These are phyloP conservation scores for Solanum virginianum DNA, from an alignment of 257 asterid genomes.

Conservation along the genomic window DNA sequence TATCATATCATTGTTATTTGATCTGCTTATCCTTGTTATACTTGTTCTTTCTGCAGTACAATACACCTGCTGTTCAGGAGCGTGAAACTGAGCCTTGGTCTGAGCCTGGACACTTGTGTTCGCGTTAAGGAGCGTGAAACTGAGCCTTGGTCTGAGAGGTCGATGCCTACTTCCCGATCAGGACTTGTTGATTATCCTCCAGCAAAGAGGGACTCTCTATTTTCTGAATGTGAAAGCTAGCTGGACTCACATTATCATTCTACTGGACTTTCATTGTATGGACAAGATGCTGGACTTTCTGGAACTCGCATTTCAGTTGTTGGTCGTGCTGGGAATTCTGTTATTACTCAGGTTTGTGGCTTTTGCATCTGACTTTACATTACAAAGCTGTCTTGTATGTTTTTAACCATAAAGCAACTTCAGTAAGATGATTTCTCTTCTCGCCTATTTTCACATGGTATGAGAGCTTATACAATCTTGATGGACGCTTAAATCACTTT, in stretches of 20 bases:
- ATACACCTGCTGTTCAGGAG: slow-evolving; percentile 44
- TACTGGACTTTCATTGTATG: slow-evolving; percentile 44
- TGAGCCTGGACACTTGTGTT: no score
- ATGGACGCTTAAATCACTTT: not conserved
- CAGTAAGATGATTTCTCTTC: not conserved
- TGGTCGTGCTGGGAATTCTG: slow-evolving; percentile 43
- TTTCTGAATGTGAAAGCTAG: slow-evolving; percentile 48
- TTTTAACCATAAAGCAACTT: not conserved
- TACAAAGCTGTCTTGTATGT: not conserved
- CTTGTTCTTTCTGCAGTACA: slow-evolving; percentile 31
- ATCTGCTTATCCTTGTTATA: not conserved
- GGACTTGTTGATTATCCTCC: slow-evolving; percentile 3
- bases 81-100: slow-evolving; percentile 55
- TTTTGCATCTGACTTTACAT: not conserved
- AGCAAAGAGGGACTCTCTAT: slow-evolving; percentile 46
- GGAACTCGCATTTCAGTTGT: slow-evolving; percentile 39
- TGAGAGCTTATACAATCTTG: not conserved
- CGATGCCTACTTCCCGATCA: not conserved
- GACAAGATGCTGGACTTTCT: slow-evolving; percentile 45
- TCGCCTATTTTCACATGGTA: not conserved
- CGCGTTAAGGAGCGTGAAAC: slow-evolving; percentile 57
- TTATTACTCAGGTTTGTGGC: slow-evolving; percentile 69
- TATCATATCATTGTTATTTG: not conserved
- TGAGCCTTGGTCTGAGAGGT: slow-evolving; percentile 54
- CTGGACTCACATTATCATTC: slow-evolving; percentile 31